Conservation (phyloP, 192 early-diverging fungal genomes). For the Umbelopsis ramanniana region DNA sequence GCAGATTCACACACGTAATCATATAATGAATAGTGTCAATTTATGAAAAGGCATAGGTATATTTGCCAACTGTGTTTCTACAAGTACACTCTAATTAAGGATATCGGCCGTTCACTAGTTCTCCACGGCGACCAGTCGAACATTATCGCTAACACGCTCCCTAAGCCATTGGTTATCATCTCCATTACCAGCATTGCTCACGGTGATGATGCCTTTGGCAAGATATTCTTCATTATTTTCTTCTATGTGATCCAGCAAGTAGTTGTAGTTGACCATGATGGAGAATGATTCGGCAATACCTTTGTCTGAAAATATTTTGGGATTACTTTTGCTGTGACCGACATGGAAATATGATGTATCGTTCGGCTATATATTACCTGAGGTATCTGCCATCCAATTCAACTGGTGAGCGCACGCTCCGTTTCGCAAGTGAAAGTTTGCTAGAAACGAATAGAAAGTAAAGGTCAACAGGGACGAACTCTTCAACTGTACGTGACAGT, state of each 20-base stretch:
- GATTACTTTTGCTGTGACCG: no score
- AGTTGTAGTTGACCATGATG: slow-evolving; percentile 96
- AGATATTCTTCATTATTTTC: slow-evolving; percentile 81
- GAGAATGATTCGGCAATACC: slow-evolving; percentile 87
- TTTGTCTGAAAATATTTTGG: slow-evolving; percentile 43
- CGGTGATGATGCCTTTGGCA: slow-evolving; percentile 62
- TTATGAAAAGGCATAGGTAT: background rate
- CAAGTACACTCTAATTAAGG: background rate
- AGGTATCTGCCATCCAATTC: slow-evolving; percentile 89
- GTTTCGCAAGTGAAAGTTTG: slow-evolving; percentile 95
- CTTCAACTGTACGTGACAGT: background rate
- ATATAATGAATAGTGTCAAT: no score
- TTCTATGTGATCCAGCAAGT: slow-evolving; percentile 76
- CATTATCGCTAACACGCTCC: background rate
- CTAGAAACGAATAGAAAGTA: slow-evolving; percentile 27
- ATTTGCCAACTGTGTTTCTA: background rate
- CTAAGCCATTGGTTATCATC: background rate
- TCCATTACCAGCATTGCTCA: slow-evolving; percentile 28
- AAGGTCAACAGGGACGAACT: background rate
- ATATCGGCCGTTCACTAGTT: background rate
- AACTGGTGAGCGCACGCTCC: slow-evolving; percentile 87
- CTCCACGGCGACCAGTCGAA: background rate
- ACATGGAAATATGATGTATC: no score
- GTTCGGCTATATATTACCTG: slow-evolving; percentile 41
- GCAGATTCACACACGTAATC: no score